Base-by-base conservation (phyloP, 2,329 filamentous ascomycete genomes). In the Fusarium tjaetaba region DNA sequence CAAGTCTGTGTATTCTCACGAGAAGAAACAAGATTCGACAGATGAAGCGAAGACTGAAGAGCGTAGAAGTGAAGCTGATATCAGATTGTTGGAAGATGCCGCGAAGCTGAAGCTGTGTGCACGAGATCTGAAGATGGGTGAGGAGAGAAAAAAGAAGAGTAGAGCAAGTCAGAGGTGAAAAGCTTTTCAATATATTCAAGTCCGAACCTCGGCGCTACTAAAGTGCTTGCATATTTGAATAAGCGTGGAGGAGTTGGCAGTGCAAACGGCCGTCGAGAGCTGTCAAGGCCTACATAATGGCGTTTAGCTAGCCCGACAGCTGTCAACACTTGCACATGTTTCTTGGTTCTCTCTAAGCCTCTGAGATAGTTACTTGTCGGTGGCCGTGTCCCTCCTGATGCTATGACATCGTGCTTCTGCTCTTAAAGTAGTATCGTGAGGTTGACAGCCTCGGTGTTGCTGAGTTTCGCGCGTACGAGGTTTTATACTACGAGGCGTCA, bases 81-180 rank as follows among this genome's bases (percentile, higher is more conserved):
- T 48, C 69, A 72, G 70, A 65, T 49, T n/a, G 28, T 26, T 41
- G 70, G 36, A 65, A 49, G 41, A 45, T 69, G 30, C n/a, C 42
- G 24, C 45, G 39, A 57, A 30, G 28, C 48, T 24, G 53, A n/a
- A 36, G 51, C 34, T 39, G 51, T 16, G 24, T 28, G 51, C 53
- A 39, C 22, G 34, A 42, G 52, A 65, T 72, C 65, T 66, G 70
- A 70, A 20, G 64, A 57, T 58, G 70, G 70, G 11, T 59, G 30
- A 45, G 42, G 43, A 41, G 39, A 38, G 28, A 39, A 46, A 38
- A 39, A 34, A 26, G 42, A 43, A 32, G 42, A 69, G n/a, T 7
- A 43, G 43, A 51, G 20, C n/a, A n/a, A 41, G 28, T 43, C 24
- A 10, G 34, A 24, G 13, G 30, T 15, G 16, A 42, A 24, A 28